Percentiles rank a stretch among this genome's conserved stretches.
Evolutionary conservation across 2,329 filamentous ascomycete genomes (phyloP).

Genomic region (Sclerotinia borealis): DNA sequence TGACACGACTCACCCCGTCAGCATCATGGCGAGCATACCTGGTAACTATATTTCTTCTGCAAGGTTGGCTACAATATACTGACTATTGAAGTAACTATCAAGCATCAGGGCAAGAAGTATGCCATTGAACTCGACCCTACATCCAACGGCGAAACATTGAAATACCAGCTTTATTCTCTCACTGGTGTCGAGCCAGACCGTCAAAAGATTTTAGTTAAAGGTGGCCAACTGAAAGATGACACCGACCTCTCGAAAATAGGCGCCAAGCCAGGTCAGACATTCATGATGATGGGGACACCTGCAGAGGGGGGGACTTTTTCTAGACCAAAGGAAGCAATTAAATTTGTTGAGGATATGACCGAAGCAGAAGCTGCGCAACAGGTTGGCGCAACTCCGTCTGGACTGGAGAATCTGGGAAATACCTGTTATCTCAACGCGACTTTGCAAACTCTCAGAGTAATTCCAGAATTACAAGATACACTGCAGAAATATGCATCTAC

Average conservation of each 20-base stretch:
- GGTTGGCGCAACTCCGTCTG: slow-evolving; percentile 79
- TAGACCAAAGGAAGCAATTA: slow-evolving; percentile 73
- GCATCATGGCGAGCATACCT: slow-evolving; percentile 32
- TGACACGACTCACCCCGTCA: slow-evolving; percentile 15
- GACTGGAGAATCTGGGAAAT: slow-evolving; percentile 88
- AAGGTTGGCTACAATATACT: slow-evolving; percentile 11
- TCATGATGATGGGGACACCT: slow-evolving; percentile 97
- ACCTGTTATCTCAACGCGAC: slow-evolving; percentile 99
- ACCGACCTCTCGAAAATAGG: slow-evolving; percentile 76
- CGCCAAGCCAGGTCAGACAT: slow-evolving; percentile 76
- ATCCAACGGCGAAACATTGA: slow-evolving; percentile 86
- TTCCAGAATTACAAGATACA: slow-evolving; percentile 84
- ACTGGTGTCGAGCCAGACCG: slow-evolving; percentile 94
- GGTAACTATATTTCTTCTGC: slow-evolving; percentile 20
- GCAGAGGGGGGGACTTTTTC: slow-evolving; percentile 54
- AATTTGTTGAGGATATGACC: slow-evolving; percentile 96
- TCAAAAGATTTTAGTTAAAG: slow-evolving; percentile 93
- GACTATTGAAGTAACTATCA: slow-evolving; percentile 67
- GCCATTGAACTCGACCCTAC: slow-evolving; percentile 84
- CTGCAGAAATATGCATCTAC: slow-evolving; percentile 56
- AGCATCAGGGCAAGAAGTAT: slow-evolving; percentile 93
- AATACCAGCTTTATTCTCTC: slow-evolving; percentile 89
- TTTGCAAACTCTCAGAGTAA: slow-evolving; percentile 79
- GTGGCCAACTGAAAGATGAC: slow-evolving; percentile 92
- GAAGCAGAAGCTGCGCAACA: slow-evolving; percentile 82